Base-by-base conservation (phyloP, 176 grass and related monocot genomes). In the Raddia guianensis region DNA sequence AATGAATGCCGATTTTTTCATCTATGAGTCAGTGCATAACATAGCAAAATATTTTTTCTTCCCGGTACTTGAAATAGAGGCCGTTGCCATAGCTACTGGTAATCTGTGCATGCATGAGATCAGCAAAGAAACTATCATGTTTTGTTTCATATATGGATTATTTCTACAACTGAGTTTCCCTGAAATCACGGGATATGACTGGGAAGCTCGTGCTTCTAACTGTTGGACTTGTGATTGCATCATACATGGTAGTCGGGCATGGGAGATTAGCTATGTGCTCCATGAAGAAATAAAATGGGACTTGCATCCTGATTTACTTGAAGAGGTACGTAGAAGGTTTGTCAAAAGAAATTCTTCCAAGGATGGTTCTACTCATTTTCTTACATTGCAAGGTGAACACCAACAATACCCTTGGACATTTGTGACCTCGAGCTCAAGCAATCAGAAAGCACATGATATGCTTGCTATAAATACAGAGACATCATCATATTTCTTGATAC, bases 331-430 rank as follows among this genome's bases (percentile, higher is more conserved):
- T 9, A 0, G 0, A 3, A 37, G 7, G 50, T 70, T 49, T 5
- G 1, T 15, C 6, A 20, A 47, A 12, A 0, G 15, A 40, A 3
- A 3, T 40, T 40, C 37, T 40, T 40, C 37, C 4, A 5, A 40
- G 37, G 37, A 40, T 40, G 37, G 37, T 40, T 40, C 37, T 40
- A 40, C 4, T 40, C 37, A 40, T 40, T 37, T 54, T 35, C 0
- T 55, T 3, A 7, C 15, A 71, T 0, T 71, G 33, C 5, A 40
- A 42, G 70, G 55, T 35, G 0, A 18, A 5, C 37, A 47, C 27
- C 68, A 46, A 54, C 37, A 40, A 40, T 35, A 73, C 33, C 70
- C 14, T n/a, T 73, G 70, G 70, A 55, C 55, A 55, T 73, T 50
- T 55, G 1, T 73, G 32, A 73, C 70, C 51, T 37, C 70, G 11